A percentile compares a stretch with the other conserved stretches of the same genome.
These are phyloP conservation scores for Chytriomyces sp. DNA, from an alignment of 192 early-diverging fungal species.

Conservation along the genomic window DNA sequence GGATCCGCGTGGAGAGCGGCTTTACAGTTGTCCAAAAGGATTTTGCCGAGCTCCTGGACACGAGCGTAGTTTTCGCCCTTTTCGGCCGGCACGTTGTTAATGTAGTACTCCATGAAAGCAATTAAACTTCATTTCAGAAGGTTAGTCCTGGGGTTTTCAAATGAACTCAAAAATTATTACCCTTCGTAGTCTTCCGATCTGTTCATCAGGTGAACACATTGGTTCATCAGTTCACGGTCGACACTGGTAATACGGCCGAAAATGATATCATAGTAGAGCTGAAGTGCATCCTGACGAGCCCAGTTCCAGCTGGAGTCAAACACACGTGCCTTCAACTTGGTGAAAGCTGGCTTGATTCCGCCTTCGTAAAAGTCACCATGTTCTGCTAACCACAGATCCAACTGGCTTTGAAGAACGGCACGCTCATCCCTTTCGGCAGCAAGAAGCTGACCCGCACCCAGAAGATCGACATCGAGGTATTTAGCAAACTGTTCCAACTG, in stretches of 20 bases:
- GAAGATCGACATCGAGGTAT: conserved; percentile 82
- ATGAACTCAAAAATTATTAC: neutral
- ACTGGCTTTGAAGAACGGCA: conserved; percentile 74
- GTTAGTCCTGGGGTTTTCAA: neutral
- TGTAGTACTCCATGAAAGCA: conserved; percentile 85
- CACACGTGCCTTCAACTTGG: conserved; percentile 80
- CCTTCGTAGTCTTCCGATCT: conserved; percentile 68
- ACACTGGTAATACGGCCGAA: conserved; percentile 85
- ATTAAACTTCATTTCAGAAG: conserved; percentile 61
- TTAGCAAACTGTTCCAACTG: conserved; percentile 81
- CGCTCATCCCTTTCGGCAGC: conserved; percentile 66
- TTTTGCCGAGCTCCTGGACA: conserved; percentile 77
- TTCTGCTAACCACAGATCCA: conserved; percentile 90
- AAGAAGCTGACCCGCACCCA: conserved; percentile 57
- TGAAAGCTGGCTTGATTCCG: conserved; percentile 88
- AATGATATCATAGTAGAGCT: conserved; percentile 90
- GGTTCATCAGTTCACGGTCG: conserved; percentile 90
- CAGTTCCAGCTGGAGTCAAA: conserved; percentile 99
- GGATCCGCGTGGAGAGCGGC: conserved; percentile 80
- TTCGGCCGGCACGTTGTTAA: conserved; percentile 75
- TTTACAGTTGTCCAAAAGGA: conserved; percentile 89
- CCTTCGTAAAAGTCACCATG: conserved; percentile 89
- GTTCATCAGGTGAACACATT: conserved; percentile 92
- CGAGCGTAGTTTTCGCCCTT: conserved; percentile 85
- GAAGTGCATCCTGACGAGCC: conserved; percentile 84